These are phyloP conservation scores for Sugiyamaella xylanicola DNA, from an alignment of 1,139 yeast genomes.

Conservation along the genomic window DNA sequence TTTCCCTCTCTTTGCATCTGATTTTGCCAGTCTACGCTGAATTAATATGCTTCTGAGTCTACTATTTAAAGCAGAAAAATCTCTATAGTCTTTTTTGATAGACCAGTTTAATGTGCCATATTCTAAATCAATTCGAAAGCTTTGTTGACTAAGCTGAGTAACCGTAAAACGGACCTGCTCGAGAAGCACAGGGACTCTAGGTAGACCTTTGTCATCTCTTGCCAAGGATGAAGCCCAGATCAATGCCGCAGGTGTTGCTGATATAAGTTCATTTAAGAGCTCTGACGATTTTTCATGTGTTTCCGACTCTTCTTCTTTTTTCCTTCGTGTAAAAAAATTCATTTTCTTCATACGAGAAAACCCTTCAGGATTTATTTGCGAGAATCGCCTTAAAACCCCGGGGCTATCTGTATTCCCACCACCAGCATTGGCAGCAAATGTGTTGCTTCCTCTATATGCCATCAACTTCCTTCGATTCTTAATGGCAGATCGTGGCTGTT, in stretches of 20 bases:
- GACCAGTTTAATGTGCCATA: conserved; percentile 90
- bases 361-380: conserved; percentile 32
- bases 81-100: conserved; percentile 70
- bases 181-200: conserved; percentile 78
- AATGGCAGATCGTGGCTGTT: background rate
- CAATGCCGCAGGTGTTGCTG: conserved; percentile 81
- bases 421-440: conserved; percentile 3
- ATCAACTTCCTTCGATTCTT: background rate
- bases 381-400: conserved; percentile 27
- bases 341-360: conserved; percentile 36
- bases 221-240: conserved; percentile 74
- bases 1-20: background rate
- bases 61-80: conserved; percentile 68
- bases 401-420: conserved; percentile 10
- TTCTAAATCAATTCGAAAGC: conserved; percentile 60
- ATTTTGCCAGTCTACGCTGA: conserved; percentile 36
- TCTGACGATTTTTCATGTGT: conserved; percentile 57
- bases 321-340: conserved; percentile 32
- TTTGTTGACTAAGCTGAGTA: conserved; percentile 43
- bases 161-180: conserved; percentile 71
- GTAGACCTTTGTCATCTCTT: conserved; percentile 74
- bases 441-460: conserved; percentile 2
- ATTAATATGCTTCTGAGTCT: conserved; percentile 47
- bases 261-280: conserved; percentile 61
- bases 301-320: conserved; percentile 36